A percentile compares a stretch with the other conserved stretches of the same genome.
phyloP scores from a whole-genome alignment of 2,329 filamentous ascomycete species.

The Sporothrix pallida region DNA sequence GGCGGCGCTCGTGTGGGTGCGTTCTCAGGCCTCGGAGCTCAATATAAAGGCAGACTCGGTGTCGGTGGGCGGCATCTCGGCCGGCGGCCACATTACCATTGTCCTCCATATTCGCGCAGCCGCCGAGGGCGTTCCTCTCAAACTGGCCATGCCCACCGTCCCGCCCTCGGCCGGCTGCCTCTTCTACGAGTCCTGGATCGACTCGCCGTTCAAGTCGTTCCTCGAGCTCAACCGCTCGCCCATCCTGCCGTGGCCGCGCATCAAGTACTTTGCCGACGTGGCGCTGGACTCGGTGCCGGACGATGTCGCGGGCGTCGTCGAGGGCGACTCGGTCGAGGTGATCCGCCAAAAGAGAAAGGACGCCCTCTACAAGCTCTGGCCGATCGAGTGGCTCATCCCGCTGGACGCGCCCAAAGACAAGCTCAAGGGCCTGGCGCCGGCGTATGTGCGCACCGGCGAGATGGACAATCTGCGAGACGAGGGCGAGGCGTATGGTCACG shows the following conservation, averaged over 20 bases:
- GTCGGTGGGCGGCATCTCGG: conserved; percentile 49
- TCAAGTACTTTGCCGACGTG: conserved; percentile 47
- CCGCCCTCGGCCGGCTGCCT: conserved; percentile 42
- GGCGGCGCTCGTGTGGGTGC: conserved; percentile 47
- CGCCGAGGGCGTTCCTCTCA: conserved; percentile 47
- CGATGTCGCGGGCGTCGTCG: conserved; percentile 43
- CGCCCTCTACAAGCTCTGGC: neutral
- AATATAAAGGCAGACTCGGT: conserved; percentile 46
- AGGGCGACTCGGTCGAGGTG: conserved; percentile 31
- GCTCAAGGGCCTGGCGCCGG: conserved; percentile 48
- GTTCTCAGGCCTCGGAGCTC: conserved; percentile 39
- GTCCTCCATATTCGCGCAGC: conserved; percentile 48
- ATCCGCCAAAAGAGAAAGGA: conserved; percentile 6
- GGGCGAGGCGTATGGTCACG: conserved; percentile 36
- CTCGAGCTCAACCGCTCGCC: conserved; percentile 43
- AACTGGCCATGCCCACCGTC: conserved; percentile 46
- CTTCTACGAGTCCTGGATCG: conserved; percentile 43
- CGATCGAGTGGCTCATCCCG: conserved; percentile 43
- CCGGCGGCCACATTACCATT: conserved; percentile 53
- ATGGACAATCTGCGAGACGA: conserved; percentile 36
- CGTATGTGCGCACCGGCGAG: conserved; percentile 35
- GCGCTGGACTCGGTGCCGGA: conserved; percentile 54
- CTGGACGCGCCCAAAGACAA: conserved; percentile 53
- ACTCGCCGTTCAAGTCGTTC: conserved; percentile 43
- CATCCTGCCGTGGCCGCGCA: conserved; percentile 52